phyloP scores from a whole-genome alignment of 495 filamentous ascomycete species.

The Pyronema domesticum region DNA sequence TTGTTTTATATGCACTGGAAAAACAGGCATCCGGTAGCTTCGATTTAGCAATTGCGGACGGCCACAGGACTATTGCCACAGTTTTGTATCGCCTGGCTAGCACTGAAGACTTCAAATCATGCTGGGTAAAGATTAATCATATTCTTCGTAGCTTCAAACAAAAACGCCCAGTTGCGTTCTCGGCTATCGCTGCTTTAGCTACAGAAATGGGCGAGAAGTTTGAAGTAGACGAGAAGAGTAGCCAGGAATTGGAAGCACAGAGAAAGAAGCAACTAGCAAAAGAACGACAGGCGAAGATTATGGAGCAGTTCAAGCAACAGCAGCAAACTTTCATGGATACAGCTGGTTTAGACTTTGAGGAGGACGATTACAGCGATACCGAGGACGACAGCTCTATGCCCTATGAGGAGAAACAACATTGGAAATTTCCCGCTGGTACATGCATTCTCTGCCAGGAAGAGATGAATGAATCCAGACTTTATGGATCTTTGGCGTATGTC shows the following conservation, averaged over 20 bases:
- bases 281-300: constrained; percentile 75
- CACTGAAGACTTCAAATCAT: constrained; percentile 56
- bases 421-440: constrained; percentile 86
- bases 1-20: constrained; percentile 18
- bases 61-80: constrained; percentile 45
- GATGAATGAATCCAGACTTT: constrained; percentile 71
- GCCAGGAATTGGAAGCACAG: constrained; percentile 45
- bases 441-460: constrained; percentile 96
- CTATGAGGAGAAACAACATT: constrained; percentile 49
- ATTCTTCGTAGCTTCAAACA: constrained; percentile 78
- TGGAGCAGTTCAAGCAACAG: constrained; percentile 94
- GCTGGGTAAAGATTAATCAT: constrained; percentile 66
- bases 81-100: constrained; percentile 56
- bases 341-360: constrained; percentile 38
- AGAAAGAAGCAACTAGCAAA: constrained; percentile 74
- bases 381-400: constrained; percentile 52
- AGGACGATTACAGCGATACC: constrained; percentile 66
- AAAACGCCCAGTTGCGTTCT: constrained; percentile 52
- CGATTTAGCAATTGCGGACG: background rate
- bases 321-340: constrained; percentile 83
- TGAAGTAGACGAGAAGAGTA: constrained; percentile 27
- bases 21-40: constrained; percentile 9
- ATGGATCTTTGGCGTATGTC: constrained; percentile 79
- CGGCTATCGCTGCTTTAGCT: constrained; percentile 34
- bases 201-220: constrained; percentile 19